A percentile compares a stretch with the other conserved stretches of the same genome.
These are phyloP conservation scores for Wickerhamiella occidentalis DNA, from an alignment of 805 yeast species.

Conservation along the genomic window DNA sequence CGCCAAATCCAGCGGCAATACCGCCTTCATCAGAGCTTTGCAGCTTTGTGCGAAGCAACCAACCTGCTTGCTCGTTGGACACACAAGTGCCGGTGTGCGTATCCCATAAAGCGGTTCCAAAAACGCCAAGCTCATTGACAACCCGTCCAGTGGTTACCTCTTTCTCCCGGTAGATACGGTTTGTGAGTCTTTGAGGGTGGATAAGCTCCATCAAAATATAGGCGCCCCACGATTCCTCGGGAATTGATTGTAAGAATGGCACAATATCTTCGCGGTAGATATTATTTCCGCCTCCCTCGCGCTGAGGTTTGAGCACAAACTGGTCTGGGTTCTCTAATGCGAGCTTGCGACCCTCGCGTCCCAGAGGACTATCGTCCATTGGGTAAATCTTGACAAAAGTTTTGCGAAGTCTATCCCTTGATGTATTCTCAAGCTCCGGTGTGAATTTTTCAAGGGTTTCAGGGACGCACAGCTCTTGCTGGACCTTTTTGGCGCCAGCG, in stretches of 20 bases:
- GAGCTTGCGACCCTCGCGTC: constrained; percentile 47
- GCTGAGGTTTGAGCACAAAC: constrained; percentile 87
- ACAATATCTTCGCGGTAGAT: constrained; percentile 83
- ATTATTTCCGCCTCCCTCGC: constrained; percentile 99
- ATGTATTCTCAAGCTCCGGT: constrained; percentile 23
- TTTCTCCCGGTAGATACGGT: constrained; percentile 59
- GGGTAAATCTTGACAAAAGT: constrained; percentile 88
- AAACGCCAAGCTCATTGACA: constrained; percentile 82
- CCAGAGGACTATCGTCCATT: constrained; percentile 54
- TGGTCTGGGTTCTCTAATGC: constrained; percentile 57
- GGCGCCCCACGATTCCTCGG: constrained; percentile 71
- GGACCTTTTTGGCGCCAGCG: constrained; percentile 88
- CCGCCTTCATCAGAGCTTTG: constrained; percentile 92
- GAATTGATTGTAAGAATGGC: constrained; percentile 43
- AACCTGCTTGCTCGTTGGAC: constrained; percentile 63
- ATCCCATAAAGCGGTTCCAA: constrained; percentile 72
- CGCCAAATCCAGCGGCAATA: constrained; percentile 97
- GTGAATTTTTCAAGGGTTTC: constrained; percentile 38
- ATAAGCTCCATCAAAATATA: constrained; percentile 92
- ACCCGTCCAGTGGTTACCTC: constrained; percentile 57
- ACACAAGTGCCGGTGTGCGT: constrained; percentile 44
- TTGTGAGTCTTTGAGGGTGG: constrained; percentile 55
- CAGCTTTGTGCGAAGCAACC: constrained; percentile 78
- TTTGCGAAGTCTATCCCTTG: constrained; percentile 27
- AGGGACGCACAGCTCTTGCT: constrained; percentile 65